These are phyloP conservation scores for Solanum boliviense DNA, from an alignment of 257 asterid species.

Conservation along the genomic window DNA sequence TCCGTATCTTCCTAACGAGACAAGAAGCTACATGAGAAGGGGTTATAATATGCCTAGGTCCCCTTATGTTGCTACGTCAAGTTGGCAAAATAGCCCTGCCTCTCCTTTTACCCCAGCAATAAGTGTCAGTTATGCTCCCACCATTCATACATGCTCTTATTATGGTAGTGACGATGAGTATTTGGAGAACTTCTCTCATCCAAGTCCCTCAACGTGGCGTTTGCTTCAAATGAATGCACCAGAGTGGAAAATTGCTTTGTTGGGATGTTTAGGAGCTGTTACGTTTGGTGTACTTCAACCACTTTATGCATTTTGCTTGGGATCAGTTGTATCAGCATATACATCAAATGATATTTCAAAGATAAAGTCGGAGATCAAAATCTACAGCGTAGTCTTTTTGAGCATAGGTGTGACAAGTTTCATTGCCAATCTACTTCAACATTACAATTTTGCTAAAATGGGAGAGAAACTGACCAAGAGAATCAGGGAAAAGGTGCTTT, in stretches of 20 bases:
- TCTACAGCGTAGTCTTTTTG: conserved; percentile 28
- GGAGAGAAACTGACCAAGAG: conserved; percentile 59
- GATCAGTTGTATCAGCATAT: conserved; percentile 47
- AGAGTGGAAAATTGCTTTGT: conserved; percentile 58
- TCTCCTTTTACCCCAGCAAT: conserved; percentile 39
- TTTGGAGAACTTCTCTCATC: background rate
- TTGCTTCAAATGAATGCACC: conserved; percentile 51
- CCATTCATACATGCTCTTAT: conserved; percentile 33
- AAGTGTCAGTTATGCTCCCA: conserved; percentile 16
- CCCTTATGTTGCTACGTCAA: conserved; percentile 21
- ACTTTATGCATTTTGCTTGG: conserved; percentile 45
- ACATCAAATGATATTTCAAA: conserved; percentile 20
- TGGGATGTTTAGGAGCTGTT: conserved; percentile 56
- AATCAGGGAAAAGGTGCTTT: conserved; percentile 40
- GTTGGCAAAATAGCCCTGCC: conserved; percentile 41
- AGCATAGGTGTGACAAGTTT: conserved; percentile 33
- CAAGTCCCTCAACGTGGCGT: conserved; percentile 28
- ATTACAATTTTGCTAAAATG: conserved; percentile 55
- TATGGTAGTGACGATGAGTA: conserved; percentile 26
- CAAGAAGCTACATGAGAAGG: background rate
- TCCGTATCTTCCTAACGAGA: background rate
- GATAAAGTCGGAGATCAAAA: conserved; percentile 28
- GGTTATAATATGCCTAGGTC: conserved; percentile 8
- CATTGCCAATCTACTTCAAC: conserved; percentile 52
- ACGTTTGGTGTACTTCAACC: conserved; percentile 58